Evolutionary conservation across 2,329 filamentous ascomycete species (phyloP).

Genomic region (Alternaria viburni): DNA sequence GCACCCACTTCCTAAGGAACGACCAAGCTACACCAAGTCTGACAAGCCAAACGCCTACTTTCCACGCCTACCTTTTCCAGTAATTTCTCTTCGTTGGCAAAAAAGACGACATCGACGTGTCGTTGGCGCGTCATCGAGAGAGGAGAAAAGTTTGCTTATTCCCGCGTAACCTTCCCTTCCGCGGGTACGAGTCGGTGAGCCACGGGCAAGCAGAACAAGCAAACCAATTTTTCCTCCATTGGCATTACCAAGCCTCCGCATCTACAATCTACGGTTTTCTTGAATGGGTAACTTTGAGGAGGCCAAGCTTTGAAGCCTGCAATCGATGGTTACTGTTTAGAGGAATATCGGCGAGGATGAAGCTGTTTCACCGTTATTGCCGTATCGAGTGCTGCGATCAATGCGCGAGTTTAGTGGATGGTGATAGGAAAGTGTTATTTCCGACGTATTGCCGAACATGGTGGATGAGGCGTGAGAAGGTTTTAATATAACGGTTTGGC

Average conservation of each 20-base stretch:
- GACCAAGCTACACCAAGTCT: conserved; percentile 3
- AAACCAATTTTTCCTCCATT: conserved; percentile 1
- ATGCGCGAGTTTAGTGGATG: neutral
- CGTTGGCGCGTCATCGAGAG: neutral
- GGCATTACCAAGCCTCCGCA: conserved; percentile 8
- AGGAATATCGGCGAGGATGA: conserved; percentile 1
- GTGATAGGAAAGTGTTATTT: neutral
- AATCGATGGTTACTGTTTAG: conserved; percentile 10
- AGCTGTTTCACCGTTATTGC: neutral
- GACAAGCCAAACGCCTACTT: conserved; percentile 14
- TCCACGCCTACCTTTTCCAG: conserved; percentile 7
- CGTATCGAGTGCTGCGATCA: neutral
- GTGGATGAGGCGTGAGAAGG: neutral
- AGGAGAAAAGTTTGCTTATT: neutral
- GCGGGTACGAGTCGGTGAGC: neutral
- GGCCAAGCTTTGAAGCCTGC: conserved; percentile 10
- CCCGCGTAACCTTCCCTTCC: neutral
- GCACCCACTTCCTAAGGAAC: neutral
- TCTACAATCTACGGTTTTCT: conserved; percentile 7
- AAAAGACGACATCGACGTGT: neutral
- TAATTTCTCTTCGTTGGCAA: neutral
- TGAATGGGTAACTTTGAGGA: neutral
- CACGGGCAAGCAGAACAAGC: neutral
- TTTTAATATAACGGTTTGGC: conserved; percentile 13
- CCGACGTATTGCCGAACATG: conserved; percentile 3